Base-by-base conservation (phyloP, 1,284 basidiomycete genomes). In the Meira nashicola region DNA sequence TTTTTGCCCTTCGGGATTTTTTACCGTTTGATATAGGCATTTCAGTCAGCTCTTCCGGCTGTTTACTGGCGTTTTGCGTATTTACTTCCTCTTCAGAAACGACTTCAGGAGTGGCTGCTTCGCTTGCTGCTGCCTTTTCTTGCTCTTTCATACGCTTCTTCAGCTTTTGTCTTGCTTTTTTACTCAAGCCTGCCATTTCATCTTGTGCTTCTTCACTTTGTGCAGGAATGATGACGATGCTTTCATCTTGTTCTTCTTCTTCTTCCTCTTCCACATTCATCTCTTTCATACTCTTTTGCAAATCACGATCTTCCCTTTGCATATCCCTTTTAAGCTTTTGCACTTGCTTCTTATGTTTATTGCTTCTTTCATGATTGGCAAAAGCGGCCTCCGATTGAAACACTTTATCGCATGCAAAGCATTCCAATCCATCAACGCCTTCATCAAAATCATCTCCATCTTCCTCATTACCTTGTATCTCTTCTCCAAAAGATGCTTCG, bases 321-420 rank as follows among this genome's bases (percentile, higher is more conserved):
- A 95, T 93, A 76, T 89, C 83, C 59, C 81, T 80, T 76, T 84
- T 85, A 57, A 94, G 77, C 66, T 79, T 81, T 43, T 59, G 53
- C 25, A 68, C 71, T 4, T 70, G 71, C 52, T 89, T 91, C 77
- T 90, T 80, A 78, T 99, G 95, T 79, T 94, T 97, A 79, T 89
- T 90, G 79, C 92, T 96, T 67, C 92, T 83, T 79, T 98, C 95
- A 68, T 98, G 95, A 78, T 93, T 97, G 68, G 87, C 84, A 91
- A 93, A 98, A 15, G 92, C 89, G 0, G 91, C 90, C 74, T 96
- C 92, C 67, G 88, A 92, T 72, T 88, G 83, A 79, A 97, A 98
- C 1, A 83, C 83, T 81, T 96, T 97, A 56, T 86, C 83, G 75
- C 95, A 99, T 2, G 89, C 94, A n/a, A 97, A 88, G 73, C 95